A percentile compares a stretch with the other conserved stretches of the same genome.
These are phyloP conservation scores for Septoria petroselini DNA, from an alignment of 2,329 filamentous ascomycete species.

Conservation along the genomic window DNA sequence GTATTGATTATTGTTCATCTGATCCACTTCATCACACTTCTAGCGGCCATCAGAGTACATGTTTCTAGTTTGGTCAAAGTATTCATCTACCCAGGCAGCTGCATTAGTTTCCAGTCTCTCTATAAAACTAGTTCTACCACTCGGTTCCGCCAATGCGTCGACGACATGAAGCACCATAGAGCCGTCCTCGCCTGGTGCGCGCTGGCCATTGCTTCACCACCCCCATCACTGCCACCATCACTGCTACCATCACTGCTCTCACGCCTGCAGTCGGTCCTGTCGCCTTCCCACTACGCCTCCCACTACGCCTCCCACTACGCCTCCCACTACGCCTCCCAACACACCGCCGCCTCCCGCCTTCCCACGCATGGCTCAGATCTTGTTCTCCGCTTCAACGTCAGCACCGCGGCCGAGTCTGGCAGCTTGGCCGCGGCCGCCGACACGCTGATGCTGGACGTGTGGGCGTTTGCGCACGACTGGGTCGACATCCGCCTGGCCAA, in stretches of 20 bases:
- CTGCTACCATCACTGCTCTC: constrained; percentile 7
- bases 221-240: constrained; percentile 7
- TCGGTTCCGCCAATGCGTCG: no score
- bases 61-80: no score
- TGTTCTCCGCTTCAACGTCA: constrained; percentile 85
- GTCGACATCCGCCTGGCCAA: constrained; percentile 79
- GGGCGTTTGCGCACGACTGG: constrained; percentile 77
- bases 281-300: no score
- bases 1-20: no score
- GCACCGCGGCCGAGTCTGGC: constrained; percentile 62
- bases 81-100: not conserved
- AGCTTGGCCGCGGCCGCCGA: constrained; percentile 70
- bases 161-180: constrained; percentile 16
- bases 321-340: no score
- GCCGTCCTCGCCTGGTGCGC: constrained; percentile 18
- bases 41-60: no score
- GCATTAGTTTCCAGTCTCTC: no score
- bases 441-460: constrained; percentile 80
- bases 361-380: constrained; percentile 61
- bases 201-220: constrained; percentile 21
- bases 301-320: no score
- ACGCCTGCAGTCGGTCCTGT: constrained; percentile 19
- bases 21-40: no score
- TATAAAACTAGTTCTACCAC: not conserved
- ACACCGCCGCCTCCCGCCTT: constrained; percentile 10